Evolutionary conservation across 108 stramenopile species (phyloP).

Genomic region (Nitzschia sp.): DNA sequence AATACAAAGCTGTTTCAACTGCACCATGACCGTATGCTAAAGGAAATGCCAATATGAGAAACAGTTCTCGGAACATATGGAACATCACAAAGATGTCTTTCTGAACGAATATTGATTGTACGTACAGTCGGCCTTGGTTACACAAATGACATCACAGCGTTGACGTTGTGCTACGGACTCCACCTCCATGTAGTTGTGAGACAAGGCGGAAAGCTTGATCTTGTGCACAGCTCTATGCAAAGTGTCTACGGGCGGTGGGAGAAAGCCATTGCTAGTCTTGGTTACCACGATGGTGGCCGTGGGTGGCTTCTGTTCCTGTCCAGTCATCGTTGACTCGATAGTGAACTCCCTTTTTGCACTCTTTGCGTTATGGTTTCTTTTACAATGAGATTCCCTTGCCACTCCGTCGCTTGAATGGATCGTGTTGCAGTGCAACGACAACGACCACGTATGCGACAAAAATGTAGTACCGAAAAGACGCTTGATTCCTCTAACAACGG

Average conservation of each 20-base stretch:
- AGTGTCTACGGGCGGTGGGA: conserved; percentile 11
- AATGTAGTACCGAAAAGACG: too few species aligned
- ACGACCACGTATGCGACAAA: too few species aligned
- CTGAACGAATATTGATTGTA: neutral
- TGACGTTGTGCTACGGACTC: conserved; percentile 57
- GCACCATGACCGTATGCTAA: conserved; percentile 77
- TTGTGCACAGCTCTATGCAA: conserved; percentile 49
- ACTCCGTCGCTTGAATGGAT: too few species aligned
- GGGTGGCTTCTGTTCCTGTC: conserved; percentile 4
- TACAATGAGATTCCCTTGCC: too few species aligned
- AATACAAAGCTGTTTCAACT: conserved; percentile 51
- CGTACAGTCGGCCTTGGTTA: conserved; percentile 69
- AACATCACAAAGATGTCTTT: neutral
- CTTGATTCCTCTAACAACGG: too few species aligned
- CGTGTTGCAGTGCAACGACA: too few species aligned
- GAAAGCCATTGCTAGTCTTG: neutral
- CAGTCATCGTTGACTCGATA: neutral
- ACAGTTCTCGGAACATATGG: neutral
- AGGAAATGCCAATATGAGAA: neutral
- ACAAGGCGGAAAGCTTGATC: conserved; percentile 55
- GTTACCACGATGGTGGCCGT: conserved; percentile 11
- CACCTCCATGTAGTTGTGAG: conserved; percentile 58
- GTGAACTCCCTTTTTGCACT: too few species aligned
- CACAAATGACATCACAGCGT: conserved; percentile 63
- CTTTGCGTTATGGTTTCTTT: too few species aligned